A percentile compares a stretch with the other conserved stretches of the same genome.
Conservation (phyloP, 495 filamentous ascomycete species). For the Penicillium tannophilum region DNA sequence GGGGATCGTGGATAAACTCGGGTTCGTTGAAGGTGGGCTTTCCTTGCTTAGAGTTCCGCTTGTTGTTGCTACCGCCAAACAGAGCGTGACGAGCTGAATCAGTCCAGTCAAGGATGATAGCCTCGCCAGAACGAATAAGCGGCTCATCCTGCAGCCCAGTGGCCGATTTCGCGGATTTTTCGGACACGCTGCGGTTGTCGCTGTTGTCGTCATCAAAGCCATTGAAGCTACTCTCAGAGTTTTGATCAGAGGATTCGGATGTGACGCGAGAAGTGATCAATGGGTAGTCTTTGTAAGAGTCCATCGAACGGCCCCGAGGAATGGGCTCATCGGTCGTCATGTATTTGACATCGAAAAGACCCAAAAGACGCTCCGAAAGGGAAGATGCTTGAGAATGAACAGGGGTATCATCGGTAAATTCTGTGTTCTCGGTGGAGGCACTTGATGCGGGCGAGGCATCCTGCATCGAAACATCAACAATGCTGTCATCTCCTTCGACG, state of each 20-base stretch:
- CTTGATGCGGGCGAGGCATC: constrained; percentile 50
- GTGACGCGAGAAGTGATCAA: constrained; percentile 55
- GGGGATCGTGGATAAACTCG: constrained; percentile 62
- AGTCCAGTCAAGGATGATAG: constrained; percentile 82
- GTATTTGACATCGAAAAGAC: constrained; percentile 64
- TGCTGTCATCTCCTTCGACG: constrained; percentile 84
- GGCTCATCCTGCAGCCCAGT: constrained; percentile 36
- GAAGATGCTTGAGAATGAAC: constrained; percentile 41
- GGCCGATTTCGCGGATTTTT: constrained; percentile 15
- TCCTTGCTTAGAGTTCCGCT: constrained; percentile 51
- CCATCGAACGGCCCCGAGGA: constrained; percentile 63
- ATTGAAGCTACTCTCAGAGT: constrained; percentile 12
- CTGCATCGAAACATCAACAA: constrained; percentile 87
- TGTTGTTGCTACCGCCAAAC: constrained; percentile 57
- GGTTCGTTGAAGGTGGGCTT: constrained; percentile 53
- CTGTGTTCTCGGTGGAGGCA: constrained; percentile 25
- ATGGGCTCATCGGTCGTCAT: constrained; percentile 49
- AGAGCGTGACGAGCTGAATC: constrained; percentile 64
- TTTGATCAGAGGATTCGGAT: constrained; percentile 9
- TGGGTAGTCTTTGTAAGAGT: constrained; percentile 57
- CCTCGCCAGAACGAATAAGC: constrained; percentile 75
- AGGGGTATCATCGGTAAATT: constrained; percentile 7
- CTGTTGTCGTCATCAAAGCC: constrained; percentile 22
- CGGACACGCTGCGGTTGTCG: constrained; percentile 17
- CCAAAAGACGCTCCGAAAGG: constrained; percentile 59